phyloP scores from a whole-genome alignment of 2,329 filamentous ascomycete species.

The Torrubiellomyces zombiae region DNA sequence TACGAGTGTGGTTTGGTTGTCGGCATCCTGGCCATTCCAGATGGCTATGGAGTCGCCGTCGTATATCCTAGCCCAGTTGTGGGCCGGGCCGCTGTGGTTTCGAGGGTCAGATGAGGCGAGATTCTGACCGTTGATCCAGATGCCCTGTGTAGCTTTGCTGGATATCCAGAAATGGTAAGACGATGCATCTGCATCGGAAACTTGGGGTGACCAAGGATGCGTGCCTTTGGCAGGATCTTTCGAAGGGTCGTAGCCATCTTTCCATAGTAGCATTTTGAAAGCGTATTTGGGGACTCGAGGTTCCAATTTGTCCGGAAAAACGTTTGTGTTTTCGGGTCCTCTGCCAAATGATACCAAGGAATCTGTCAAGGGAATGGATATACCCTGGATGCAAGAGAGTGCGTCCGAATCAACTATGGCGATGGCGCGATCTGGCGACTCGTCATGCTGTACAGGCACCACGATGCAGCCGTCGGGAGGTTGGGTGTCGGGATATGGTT shows the following conservation, averaged over 20 bases:
- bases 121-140: constrained; percentile 58
- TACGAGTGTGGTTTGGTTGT: constrained; percentile 25
- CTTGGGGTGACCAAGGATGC: constrained; percentile 22
- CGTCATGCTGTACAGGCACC: constrained; percentile 16
- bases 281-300: constrained; percentile 66
- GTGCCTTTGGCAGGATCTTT: constrained; percentile 37
- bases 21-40: constrained; percentile 34
- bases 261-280: constrained; percentile 62
- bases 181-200: constrained; percentile 23
- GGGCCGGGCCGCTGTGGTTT: constrained; percentile 36
- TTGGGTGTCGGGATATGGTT: constrained; percentile 19
- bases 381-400: constrained; percentile 46
- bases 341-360: constrained; percentile 67
- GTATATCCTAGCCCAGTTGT: constrained; percentile 51
- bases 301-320: constrained; percentile 47
- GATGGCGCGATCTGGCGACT: constrained; percentile 26
- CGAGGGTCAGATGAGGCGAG: constrained; percentile 40
- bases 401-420: constrained; percentile 50
- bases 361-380: constrained; percentile 48
- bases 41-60: constrained; percentile 64
- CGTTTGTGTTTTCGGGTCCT: constrained; percentile 46
- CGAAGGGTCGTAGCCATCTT: constrained; percentile 45
- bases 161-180: constrained; percentile 58
- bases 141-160: constrained; percentile 61
- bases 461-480: constrained; percentile 18